Base-by-base conservation (phyloP, 805 yeast genomes). In the Candida odintsovae region DNA sequence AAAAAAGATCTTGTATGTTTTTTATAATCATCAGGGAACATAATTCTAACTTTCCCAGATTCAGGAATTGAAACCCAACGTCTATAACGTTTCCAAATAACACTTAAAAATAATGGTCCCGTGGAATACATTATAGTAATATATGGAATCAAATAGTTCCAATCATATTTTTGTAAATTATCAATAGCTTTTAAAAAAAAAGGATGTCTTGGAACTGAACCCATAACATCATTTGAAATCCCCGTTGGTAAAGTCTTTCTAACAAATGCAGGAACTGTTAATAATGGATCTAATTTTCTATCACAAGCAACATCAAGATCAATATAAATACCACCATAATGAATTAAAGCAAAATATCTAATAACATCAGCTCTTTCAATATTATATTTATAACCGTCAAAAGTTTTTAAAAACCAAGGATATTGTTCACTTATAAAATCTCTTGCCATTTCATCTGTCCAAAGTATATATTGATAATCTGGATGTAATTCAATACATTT, bases 91-190 rank as follows among this genome's bases (percentile, higher is more conserved):
- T 87, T 86, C 90, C 95, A 86, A 56, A 90, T 75, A 31, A 87
- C 90, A 19, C 94, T 83, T 39, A 90, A 71, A 60, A 87, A 90
- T 46, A 90, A 68, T 0, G 97, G 97, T 12, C 97, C 97, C 0
- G 97, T 90, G 12, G 95, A 82, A 59, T 80, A 85, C 96, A 90
- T 88, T 63, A 90, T 89, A 29, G 97, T 89, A 50, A 90, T 70
- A 68, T 90, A 90, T 13, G 97, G 96, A 16, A 88, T 80, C 33
- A 85, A 66, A 86, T 95, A 89, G 65, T 86, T 84, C 40, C 68
- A 62, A 59, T 88, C 80, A 60, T 78, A 83, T 43, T 66, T 71
- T 50, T 80, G 66, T 50, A 90, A 71, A 41, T 76, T 76, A 50
- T 83, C 84, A 50, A 88, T 75, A 16, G 76, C 85, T 59, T 82